Conservation (phyloP, 208 protist genomes). For the Acanthamoeba rhysodes region DNA sequence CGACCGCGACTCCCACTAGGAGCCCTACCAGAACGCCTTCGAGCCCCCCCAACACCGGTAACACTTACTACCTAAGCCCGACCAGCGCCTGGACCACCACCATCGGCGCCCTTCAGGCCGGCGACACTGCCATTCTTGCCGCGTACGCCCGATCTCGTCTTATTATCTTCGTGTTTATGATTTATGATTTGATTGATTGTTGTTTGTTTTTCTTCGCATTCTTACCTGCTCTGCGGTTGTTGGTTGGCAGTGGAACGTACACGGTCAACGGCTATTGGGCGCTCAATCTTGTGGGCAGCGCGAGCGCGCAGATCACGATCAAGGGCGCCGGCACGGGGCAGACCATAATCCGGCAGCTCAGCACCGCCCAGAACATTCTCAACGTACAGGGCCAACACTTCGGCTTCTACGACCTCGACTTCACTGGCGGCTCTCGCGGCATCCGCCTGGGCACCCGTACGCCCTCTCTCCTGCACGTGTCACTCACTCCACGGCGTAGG, state of each 20-base stretch:
- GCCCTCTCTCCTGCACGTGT: no score
- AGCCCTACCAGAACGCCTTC: no score
- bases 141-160: neutral
- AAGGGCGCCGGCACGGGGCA: neutral
- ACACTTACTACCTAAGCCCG: neutral
- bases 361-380: neutral
- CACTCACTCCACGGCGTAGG: no score
- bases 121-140: neutral
- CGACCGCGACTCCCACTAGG: no score
- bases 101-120: neutral
- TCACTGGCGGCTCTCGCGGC: neutral
- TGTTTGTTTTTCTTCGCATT: no score
- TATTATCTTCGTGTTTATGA: no score
- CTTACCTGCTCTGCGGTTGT: no score
- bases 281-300: neutral
- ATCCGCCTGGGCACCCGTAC: neutral
- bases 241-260: neutral
- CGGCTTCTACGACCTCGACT: constrained; percentile 11
- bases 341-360: neutral
- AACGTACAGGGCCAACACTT: neutral
- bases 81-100: neutral
- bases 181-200: no score
- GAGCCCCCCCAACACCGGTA: neutral
- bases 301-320: neutral
- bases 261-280: neutral